Evolutionary conservation across 768 basidiomycete species (phyloP), one percentile per base, ranked within the genome.

Genomic region (Mycena rosella): DNA sequence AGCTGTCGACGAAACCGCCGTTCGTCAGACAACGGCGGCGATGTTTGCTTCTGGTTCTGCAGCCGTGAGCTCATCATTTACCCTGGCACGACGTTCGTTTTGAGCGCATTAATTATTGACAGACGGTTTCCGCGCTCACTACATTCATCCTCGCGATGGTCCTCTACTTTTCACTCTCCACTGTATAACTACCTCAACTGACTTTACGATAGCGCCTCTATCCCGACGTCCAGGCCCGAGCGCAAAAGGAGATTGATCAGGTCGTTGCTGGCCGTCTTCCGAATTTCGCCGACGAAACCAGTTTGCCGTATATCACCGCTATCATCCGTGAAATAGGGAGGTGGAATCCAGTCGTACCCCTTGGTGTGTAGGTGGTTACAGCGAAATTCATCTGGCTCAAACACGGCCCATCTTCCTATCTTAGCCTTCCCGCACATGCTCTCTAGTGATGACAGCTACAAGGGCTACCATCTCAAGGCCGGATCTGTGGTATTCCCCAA

Each of bases 381-480:
- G 42, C 11, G n/a, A n/a, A n/a, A n/a, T n/a, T n/a, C n/a, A n/a
- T n/a, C n/a, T n/a, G n/a, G n/a, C n/a, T n/a, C n/a, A n/a, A n/a
- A n/a, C n/a, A n/a, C n/a, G n/a, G n/a, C n/a, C n/a, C n/a, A n/a
- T n/a, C n/a, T n/a, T n/a, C n/a, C n/a, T n/a, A n/a, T n/a, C n/a
- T n/a, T n/a, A 72, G 72, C 70, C n/a, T 67, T 74, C n/a, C 73
- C 75, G 10, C 75, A 75, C 54, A 54, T 49, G 24, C 48, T 72
- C 0, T 72, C 73, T 24, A 64, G 60, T 18, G 78, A 76, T 30
- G 77, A 77, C 48, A 67, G 53, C n/a, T 80, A 75, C 56, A 63
- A 73, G 10, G 78, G 75, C 1, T 75, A 73, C 60, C 71, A 66
- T 45, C 76, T 78, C 7, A 77, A 77, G 13, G 69, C 67, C 13